These are phyloP conservation scores for Fusarium verticillioides DNA, from an alignment of 2,329 filamentous ascomycete species.

Conservation along the genomic window DNA sequence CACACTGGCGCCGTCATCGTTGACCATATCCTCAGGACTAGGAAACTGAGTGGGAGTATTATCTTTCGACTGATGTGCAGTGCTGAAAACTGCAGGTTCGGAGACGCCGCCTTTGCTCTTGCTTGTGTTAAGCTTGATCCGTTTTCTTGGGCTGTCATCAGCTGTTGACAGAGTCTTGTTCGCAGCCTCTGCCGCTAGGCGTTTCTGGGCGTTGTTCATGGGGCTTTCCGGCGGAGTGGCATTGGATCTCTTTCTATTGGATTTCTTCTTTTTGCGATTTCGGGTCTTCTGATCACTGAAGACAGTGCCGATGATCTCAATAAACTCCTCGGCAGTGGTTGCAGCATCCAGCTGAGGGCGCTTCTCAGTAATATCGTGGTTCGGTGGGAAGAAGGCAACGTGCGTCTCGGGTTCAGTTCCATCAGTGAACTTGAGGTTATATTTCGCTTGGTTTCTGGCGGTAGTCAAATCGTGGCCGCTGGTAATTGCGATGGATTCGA, in stretches of 20 bases:
- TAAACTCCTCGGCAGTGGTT: constrained; percentile 17
- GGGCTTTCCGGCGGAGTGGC: constrained; percentile 9
- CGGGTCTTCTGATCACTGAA: constrained; percentile 28
- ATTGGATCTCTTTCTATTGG: constrained; percentile 2
- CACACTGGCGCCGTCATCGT: neutral
- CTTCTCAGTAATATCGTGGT: constrained; percentile 11
- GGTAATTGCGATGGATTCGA: neutral
- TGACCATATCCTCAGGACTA: neutral
- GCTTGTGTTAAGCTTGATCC: constrained; percentile 6
- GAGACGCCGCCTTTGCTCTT: neutral
- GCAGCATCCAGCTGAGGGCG: constrained; percentile 8
- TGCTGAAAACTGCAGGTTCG: neutral
- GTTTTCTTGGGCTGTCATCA: constrained; percentile 6
- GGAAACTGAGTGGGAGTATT: neutral
- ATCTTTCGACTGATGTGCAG: neutral
- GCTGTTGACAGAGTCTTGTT: neutral
- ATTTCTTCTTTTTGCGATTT: neutral
- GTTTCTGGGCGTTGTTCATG: constrained; percentile 16
- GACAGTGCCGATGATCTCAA: constrained; percentile 11
- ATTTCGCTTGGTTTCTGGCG: constrained; percentile 24
- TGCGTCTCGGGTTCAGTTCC: constrained; percentile 20
- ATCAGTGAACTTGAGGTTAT: constrained; percentile 35
- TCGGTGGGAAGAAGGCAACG: constrained; percentile 15
- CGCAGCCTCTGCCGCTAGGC: constrained; percentile 1
- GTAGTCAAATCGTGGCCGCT: constrained; percentile 16